Percentiles rank a stretch among this genome's conserved stretches.
These are phyloP conservation scores for Posidonia australis DNA, from an alignment of 106 monocot species.

Conservation along the genomic window DNA sequence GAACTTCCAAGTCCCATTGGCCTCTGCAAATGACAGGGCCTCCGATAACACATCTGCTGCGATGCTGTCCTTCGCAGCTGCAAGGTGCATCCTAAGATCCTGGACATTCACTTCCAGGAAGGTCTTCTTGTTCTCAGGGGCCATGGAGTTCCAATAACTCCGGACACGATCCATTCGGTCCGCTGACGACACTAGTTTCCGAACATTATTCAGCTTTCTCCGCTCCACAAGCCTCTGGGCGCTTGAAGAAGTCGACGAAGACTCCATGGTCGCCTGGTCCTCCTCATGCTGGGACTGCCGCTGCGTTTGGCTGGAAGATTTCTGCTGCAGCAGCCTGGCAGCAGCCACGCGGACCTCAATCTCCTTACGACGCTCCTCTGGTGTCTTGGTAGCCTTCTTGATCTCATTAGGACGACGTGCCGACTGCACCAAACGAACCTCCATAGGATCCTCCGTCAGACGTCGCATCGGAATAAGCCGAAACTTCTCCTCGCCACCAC, in stretches of 20 bases:
- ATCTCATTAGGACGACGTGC: conserved; percentile 77
- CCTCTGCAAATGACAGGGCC: conserved; percentile 39
- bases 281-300: conserved; percentile 6
- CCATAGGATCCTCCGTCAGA: conserved; percentile 56
- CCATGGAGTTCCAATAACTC: conserved; percentile 63
- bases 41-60: conserved; percentile 42
- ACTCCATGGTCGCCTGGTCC: not conserved
- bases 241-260: conserved; percentile 21
- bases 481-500: conserved; percentile 58
- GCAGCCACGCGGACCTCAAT: conserved; percentile 95
- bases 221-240: conserved; percentile 31
- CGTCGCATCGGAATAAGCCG: conserved; percentile 72
- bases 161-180: conserved; percentile 59
- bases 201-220: conserved; percentile 35
- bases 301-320: conserved; percentile 7
- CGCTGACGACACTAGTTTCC: conserved; percentile 32
- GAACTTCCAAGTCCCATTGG: conserved; percentile 50
- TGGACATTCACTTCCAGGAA: conserved; percentile 39
- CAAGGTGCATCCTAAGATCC: conserved; percentile 45
- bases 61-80: conserved; percentile 35
- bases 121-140: conserved; percentile 22
- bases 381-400: conserved; percentile 83
- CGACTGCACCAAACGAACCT: conserved; percentile 35
- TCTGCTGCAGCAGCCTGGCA: conserved; percentile 62
- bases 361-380: conserved; percentile 82